Evolutionary conservation across 768 basidiomycete genomes (phyloP).

Genomic region (Dictyophora rubrovolvata): DNA sequence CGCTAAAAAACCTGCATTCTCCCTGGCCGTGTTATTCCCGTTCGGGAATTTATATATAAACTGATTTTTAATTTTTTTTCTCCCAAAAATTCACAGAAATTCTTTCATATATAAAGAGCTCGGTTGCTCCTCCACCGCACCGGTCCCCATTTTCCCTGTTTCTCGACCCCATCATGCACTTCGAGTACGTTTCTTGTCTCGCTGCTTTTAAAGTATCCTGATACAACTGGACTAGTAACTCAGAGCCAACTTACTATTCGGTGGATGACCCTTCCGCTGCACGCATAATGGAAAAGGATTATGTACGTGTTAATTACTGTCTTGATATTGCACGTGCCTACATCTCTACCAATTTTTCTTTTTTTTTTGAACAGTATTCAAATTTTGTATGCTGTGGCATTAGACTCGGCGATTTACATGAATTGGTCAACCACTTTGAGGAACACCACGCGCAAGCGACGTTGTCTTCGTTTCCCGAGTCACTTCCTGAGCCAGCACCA

Average conservation of each 20-base stretch:
- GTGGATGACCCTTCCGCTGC: not conserved
- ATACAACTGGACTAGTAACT: not conserved
- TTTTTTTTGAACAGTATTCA: not conserved
- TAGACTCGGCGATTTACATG: slow-evolving; percentile 5
- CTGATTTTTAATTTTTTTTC: not conserved
- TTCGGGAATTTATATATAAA: not conserved
- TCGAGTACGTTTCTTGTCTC: not conserved
- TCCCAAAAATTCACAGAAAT: not conserved
- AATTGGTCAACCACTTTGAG: slow-evolving; percentile 8
- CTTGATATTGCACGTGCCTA: not conserved
- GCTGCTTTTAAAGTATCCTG: not conserved
- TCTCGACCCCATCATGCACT: slow-evolving; percentile 2
- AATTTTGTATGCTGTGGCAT: slow-evolving; percentile 9
- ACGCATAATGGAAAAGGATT: slow-evolving; percentile 2
- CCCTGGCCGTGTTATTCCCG: not conserved
- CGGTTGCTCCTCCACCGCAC: not conserved
- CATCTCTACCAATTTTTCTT: not conserved
- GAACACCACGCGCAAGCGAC: slow-evolving; percentile 26
- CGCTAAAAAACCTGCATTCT: not conserved
- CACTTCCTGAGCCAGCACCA: slow-evolving; percentile 12
- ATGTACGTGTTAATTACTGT: not conserved
- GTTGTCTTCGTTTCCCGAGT: slow-evolving; percentile 17
- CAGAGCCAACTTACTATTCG: not conserved
- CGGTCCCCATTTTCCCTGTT: not conserved
- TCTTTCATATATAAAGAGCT: not conserved